Evolutionary conservation across 495 filamentous ascomycete species (phyloP), one percentile per base, ranked within the genome.

Genomic region (Hamigera avellanea): DNA sequence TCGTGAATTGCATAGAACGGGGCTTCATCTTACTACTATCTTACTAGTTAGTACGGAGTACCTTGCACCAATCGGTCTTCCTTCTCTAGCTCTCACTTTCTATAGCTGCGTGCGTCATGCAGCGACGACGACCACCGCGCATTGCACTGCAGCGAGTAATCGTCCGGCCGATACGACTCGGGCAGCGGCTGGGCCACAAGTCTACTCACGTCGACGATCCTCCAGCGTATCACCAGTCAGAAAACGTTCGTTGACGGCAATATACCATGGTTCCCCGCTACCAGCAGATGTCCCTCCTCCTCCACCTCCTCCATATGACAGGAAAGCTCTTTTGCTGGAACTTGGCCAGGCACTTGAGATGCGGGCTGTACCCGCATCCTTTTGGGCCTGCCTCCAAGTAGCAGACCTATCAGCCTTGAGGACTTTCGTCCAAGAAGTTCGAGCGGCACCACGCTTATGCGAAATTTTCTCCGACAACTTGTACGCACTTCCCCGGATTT

Each of bases 341-440:
- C 30, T 45, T 28, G 28, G 32, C n/a, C 15, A 35, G 19, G 30
- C 25, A 3, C 21, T 37, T n/a, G 2, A 2, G 4, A 25, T 13
- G 3, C 9, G 34, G 8, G 12, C 13, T 9, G 29, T 45, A 12
- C 25, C 43, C 1, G 14, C 30, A 0, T 31, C 33, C 27, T 37
- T 45, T 14, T 45, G 43, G 43, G 43, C 43, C 17, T 13, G 40
- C 15, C 1, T 45, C 8, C 43, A 45, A 15, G 2, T 45, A 6
- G 29, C 39, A 9, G 1, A 33, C 19, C 23, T 43, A 1, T 37
- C 41, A 18, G 0, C 13, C 5, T 15, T 14, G 16, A 15, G 29
- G 6, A 30, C 33, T 26, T 26, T 26, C 25, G 25, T 26, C 25
- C 7, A 7, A 7, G 25, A 26, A 12, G 25, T 12, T 12, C 7